These are phyloP conservation scores for Obelidium mucronatum DNA, from an alignment of 192 early-diverging fungal species.

Conservation along the genomic window DNA sequence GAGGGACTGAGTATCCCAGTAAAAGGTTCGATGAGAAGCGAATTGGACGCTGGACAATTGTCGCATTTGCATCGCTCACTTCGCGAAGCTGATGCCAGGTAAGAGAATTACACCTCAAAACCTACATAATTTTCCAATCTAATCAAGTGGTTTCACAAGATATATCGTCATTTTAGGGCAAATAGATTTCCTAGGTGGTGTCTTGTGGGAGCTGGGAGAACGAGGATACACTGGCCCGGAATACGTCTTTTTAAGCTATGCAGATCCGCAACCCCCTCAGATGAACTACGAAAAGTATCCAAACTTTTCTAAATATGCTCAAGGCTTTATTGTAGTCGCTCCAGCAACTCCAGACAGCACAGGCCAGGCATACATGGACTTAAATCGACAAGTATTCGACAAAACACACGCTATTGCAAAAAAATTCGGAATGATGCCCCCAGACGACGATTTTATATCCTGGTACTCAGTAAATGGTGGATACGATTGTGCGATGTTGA, in stretches of 20 bases:
- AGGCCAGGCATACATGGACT: too few species aligned
- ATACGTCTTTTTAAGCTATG: background rate
- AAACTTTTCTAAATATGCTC: background rate
- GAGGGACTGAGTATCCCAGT: too few species aligned
- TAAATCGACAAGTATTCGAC: too few species aligned
- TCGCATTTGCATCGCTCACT: too few species aligned
- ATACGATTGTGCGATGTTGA: slow-evolving; percentile 5
- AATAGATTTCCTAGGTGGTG: background rate
- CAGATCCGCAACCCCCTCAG: background rate
- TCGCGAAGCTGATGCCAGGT: too few species aligned
- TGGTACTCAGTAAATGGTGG: background rate
- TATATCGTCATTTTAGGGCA: background rate
- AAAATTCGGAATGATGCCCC: background rate
- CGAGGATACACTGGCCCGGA: background rate
- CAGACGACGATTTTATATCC: background rate
- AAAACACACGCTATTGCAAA: too few species aligned
- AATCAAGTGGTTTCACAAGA: too few species aligned
- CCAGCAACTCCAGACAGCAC: background rate
- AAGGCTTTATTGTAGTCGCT: background rate
- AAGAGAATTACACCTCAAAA: too few species aligned
- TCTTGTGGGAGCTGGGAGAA: background rate
- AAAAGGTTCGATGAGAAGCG: too few species aligned
- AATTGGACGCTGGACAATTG: too few species aligned
- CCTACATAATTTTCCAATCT: too few species aligned
- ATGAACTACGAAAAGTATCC: too few species aligned